Conservation (phyloP, 2,329 filamentous ascomycete species). For the Neonectria faginata region DNA sequence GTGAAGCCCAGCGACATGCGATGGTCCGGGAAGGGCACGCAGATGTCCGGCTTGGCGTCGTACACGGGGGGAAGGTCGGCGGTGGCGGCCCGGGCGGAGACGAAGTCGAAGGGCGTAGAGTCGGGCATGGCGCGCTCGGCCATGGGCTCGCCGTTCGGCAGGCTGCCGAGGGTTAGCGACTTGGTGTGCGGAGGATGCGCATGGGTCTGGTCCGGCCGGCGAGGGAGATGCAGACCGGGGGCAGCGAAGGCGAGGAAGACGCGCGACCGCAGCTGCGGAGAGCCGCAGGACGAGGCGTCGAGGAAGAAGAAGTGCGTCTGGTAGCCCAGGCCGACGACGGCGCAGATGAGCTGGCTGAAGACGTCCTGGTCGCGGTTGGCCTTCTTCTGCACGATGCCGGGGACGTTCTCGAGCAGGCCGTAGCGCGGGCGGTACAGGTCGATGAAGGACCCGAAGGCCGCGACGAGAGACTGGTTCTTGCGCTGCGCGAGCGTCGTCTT, state of each 20-base stretch:
- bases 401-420: constrained; percentile 82
- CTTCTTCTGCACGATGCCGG: constrained; percentile 68
- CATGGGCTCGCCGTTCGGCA: constrained; percentile 71
- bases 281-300: constrained; percentile 77
- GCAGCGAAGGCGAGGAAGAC: constrained; percentile 80
- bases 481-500: constrained; percentile 66
- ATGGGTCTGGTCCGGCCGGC: constrained; percentile 70
- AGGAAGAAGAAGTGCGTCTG: constrained; percentile 76
- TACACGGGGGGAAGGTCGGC: constrained; percentile 71
- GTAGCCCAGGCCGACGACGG: constrained; percentile 81
- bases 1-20: constrained; percentile 60
- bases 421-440: constrained; percentile 82
- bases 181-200: constrained; percentile 60
- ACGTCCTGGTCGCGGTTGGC: constrained; percentile 68
- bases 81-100: constrained; percentile 65
- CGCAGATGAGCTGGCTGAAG: constrained; percentile 78
- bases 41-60: constrained; percentile 71
- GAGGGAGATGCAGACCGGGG: constrained; percentile 69
- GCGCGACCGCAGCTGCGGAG: constrained; percentile 72
- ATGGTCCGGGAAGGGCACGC: constrained; percentile 76
- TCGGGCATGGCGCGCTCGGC: constrained; percentile 57
- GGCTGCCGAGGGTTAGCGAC: constrained; percentile 62
- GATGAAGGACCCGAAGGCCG: constrained; percentile 78
- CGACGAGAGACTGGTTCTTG: constrained; percentile 81
- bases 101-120: constrained; percentile 70